Base-by-base conservation (phyloP, 805 yeast genomes). In the Debaryomyces castellii region DNA sequence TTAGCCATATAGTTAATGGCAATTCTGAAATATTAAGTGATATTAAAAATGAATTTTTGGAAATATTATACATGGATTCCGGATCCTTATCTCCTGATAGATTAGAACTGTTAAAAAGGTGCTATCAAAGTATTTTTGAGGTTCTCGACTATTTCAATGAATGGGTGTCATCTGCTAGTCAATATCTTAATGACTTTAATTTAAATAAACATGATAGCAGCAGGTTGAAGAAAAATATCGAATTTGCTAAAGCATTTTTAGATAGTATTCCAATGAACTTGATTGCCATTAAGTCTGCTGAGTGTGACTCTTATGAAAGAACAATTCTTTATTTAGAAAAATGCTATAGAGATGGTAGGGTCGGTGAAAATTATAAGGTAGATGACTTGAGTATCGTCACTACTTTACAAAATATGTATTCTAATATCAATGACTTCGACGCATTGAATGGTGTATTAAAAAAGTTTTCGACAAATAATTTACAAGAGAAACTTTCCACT, bases 371-470 rank as follows among this genome's bases (percentile, higher is more conserved):
- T 20, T 41, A 41, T 23, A 52, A 52, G 27, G 62, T 69, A 51
- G 71, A 56, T 16, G 60, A 73, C 43, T 65, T 54, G 64, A 71
- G 58, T 50, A 70, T 67, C 55, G 74, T 73, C 18, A 60, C 69
- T 1, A 74, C 82, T 4, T 64, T 94, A n/a, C 89, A 89, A 54
- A 76, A 77, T 22, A 87, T 91, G 71, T 94, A 94, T 62, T 85
- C 96, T 6, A 85, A 81, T 46, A 81, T 94, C 40, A 92, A 89
- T 55, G 99, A 95, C 58, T 76, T 84, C 30, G 99, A 94, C 68
- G 83, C 96, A 0, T 72, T 94, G 25, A 91, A 87, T 59, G 99
- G 99, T 18, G 81, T 89, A 4, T 67, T 91, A 46, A 82, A 87
- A 48, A 77, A 77, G 48, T 85, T 88, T 53, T 82, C 96, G 0